A percentile compares a stretch with the other conserved stretches of the same genome.
Evolutionary conservation across 495 filamentous ascomycete genomes (phyloP).

Genomic region (Hypoxylon crocopeplum): DNA sequence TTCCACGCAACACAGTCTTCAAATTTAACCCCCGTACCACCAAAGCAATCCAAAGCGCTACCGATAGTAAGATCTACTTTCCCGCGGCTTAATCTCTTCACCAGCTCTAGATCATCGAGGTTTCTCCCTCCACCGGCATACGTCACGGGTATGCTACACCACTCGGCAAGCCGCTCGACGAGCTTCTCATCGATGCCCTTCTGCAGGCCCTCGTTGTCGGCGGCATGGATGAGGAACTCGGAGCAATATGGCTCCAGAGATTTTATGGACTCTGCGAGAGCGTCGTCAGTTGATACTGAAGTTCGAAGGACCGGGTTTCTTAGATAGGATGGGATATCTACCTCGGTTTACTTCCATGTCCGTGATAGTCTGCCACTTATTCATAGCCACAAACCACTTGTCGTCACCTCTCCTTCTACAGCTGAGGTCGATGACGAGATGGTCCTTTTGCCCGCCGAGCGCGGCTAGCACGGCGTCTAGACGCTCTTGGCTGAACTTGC

Average conservation of each 20-base stretch:
- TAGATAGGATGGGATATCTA: not conserved
- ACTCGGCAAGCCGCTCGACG: constrained; percentile 75
- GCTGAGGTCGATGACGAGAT: constrained; percentile 93
- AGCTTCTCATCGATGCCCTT: constrained; percentile 86
- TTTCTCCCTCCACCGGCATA: constrained; percentile 93
- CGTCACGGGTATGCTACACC: constrained; percentile 90
- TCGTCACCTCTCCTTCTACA: constrained; percentile 75
- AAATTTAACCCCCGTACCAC: constrained; percentile 83
- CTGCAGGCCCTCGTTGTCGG: constrained; percentile 95
- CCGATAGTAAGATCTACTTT: constrained; percentile 95
- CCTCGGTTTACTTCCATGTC: constrained; percentile 91
- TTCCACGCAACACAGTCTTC: constrained; percentile 93
- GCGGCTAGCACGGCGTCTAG: constrained; percentile 73
- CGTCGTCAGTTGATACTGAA: constrained; percentile 4
- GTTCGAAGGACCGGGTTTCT: not conserved
- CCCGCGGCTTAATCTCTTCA: constrained; percentile 76
- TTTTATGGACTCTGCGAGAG: constrained; percentile 71
- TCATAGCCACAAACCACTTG: constrained; percentile 93
- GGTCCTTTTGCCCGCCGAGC: constrained; percentile 74
- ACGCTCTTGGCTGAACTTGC: constrained; percentile 74
- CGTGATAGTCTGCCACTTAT: constrained; percentile 97
- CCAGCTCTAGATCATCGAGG: constrained; percentile 77
- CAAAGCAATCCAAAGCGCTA: constrained; percentile 95
- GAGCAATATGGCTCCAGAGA: constrained; percentile 86
- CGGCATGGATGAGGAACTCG: constrained; percentile 97